A percentile compares a stretch with the other conserved stretches of the same genome.
Evolutionary conservation across 2,329 filamentous ascomycete species (phyloP).

Genomic region (Pseudogymnoascus sp.): DNA sequence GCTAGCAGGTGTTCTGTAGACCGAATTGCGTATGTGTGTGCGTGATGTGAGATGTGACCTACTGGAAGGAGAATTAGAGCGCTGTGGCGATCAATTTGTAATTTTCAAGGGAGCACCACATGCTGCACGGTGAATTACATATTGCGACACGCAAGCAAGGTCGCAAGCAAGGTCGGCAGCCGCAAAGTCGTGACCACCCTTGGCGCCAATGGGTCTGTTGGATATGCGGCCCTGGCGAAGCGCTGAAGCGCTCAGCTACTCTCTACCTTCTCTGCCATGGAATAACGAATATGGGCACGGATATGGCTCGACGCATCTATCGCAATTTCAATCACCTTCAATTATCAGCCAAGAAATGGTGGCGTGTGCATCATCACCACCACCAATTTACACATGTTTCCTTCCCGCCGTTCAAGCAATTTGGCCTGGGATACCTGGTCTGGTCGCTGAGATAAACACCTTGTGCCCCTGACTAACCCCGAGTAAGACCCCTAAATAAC

Average conservation of each 20-base stretch:
- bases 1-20: neutral
- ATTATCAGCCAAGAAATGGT: neutral
- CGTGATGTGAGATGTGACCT: neutral
- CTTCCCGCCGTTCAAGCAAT: neutral
- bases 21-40: neutral
- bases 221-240: neutral
- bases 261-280: neutral
- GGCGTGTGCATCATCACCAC: neutral
- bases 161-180: neutral
- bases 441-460: neutral
- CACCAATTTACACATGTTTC: constrained; percentile 1
- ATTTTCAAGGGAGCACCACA: neutral
- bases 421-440: neutral
- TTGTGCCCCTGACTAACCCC: neutral
- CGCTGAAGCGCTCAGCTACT: neutral
- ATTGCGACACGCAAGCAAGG: neutral
- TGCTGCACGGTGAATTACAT: neutral
- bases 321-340: neutral
- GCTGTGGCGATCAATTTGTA: constrained; percentile 4
- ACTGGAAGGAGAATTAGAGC: neutral
- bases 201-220: neutral
- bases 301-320: constrained; percentile 2
- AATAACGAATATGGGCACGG: neutral
- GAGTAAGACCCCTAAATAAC: neutral
- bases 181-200: neutral